These are phyloP conservation scores for Collariella sp. DNA, from an alignment of 495 filamentous ascomycete genomes.

Conservation along the genomic window DNA sequence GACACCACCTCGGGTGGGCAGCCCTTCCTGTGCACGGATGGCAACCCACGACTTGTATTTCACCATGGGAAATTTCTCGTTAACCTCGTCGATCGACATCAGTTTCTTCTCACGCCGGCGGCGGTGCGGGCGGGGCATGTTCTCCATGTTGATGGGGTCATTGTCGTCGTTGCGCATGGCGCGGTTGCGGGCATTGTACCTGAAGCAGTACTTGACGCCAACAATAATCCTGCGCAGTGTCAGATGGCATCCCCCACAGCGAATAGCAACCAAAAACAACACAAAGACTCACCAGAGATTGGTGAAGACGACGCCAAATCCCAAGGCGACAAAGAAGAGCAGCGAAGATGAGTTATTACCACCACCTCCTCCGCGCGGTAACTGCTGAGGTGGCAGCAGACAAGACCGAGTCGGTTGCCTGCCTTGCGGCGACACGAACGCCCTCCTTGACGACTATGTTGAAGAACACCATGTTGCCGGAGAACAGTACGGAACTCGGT, in stretches of 20 bases:
- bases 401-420: slow-evolving; percentile 11
- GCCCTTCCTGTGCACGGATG: slow-evolving; percentile 68
- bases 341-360: slow-evolving; percentile 71
- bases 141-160: slow-evolving; percentile 75
- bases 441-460: slow-evolving; percentile 22
- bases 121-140: slow-evolving; percentile 70
- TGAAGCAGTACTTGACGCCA: slow-evolving; percentile 97
- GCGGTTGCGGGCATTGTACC: slow-evolving; percentile 92
- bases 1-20: slow-evolving; percentile 79
- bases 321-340: slow-evolving; percentile 93
- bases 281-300: slow-evolving; percentile 75
- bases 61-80: slow-evolving; percentile 86
- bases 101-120: slow-evolving; percentile 90
- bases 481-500: slow-evolving; percentile 10
- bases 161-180: slow-evolving; percentile 71
- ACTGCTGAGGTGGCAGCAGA: neutral
- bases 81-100: slow-evolving; percentile 98
- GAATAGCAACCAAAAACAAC: neutral
- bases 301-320: slow-evolving; percentile 97
- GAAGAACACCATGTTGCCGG: slow-evolving; percentile 24
- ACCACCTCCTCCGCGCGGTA: slow-evolving; percentile 17
- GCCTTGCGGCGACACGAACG: slow-evolving; percentile 21
- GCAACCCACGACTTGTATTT: slow-evolving; percentile 97
- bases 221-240: slow-evolving; percentile 83
- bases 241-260: slow-evolving; percentile 15